Percentiles rank a stretch among this genome's conserved stretches.
These are phyloP conservation scores for Termitomyces sp. DNA, from an alignment of 768 basidiomycete genomes.

Conservation along the genomic window DNA sequence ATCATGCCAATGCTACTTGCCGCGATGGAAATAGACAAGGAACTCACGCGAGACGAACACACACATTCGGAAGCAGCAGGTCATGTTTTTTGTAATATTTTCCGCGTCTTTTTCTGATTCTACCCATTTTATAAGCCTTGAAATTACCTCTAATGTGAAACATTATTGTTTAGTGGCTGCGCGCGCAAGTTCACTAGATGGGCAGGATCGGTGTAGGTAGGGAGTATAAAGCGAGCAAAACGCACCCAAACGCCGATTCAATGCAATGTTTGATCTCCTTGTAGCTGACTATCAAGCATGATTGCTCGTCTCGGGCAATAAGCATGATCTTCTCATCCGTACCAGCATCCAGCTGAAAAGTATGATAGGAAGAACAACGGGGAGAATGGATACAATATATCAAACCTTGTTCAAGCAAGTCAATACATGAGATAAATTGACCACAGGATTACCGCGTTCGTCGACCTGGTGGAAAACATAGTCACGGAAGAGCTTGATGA, in stretches of 20 bases:
- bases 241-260: conserved; percentile 80
- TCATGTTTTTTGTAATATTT: conserved; percentile 28
- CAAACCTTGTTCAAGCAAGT: conserved; percentile 89
- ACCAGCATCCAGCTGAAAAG: conserved; percentile 79
- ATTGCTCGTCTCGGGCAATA: conserved; percentile 92
- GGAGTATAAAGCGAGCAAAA: conserved; percentile 12
- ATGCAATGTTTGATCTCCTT: conserved; percentile 87
- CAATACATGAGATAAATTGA: conserved; percentile 89
- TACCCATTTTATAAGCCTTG: conserved; percentile 54
- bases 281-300: conserved; percentile 90
- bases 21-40: too few relatives aligned
- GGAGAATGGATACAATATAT: not conserved
- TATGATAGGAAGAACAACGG: not conserved
- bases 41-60: not conserved
- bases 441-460: conserved; percentile 81
- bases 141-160: not conserved
- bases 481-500: conserved; percentile 97
- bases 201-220: conserved; percentile 2
- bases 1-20: too few relatives aligned
- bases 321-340: conserved; percentile 95
- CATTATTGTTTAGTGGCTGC: conserved; percentile 22
- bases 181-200: conserved; percentile 45
- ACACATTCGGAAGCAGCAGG: conserved; percentile 13
- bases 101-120: conserved; percentile 49
- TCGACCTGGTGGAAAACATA: conserved; percentile 98